Conservation (phyloP, 2,329 filamentous ascomycete species). For the Penicillium palitans region DNA sequence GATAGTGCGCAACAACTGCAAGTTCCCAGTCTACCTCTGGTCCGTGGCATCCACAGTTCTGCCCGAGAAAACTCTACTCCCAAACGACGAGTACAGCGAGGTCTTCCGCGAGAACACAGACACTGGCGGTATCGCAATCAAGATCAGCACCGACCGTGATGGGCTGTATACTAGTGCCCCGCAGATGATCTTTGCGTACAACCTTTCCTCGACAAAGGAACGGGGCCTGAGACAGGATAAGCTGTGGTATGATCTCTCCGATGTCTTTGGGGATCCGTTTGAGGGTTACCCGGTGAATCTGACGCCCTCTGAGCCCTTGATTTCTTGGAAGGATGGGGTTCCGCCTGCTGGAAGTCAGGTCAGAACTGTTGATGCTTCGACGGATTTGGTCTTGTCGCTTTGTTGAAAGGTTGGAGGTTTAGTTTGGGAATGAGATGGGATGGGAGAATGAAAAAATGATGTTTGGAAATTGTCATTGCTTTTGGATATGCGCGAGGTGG, state of each 20-base stretch:
- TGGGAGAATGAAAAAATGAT: not conserved
- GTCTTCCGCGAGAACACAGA: conserved; percentile 34
- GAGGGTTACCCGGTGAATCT: conserved; percentile 28
- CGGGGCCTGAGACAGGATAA: not conserved
- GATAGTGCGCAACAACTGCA: conserved; percentile 39
- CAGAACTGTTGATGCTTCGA: conserved; percentile 20
- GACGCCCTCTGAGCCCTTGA: conserved; percentile 22
- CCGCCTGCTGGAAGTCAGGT: conserved; percentile 36
- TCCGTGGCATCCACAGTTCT: conserved; percentile 34
- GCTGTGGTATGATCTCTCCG: conserved; percentile 47
- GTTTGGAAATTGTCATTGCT: not conserved
- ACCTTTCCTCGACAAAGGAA: conserved; percentile 28
- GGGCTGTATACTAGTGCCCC: conserved; percentile 38
- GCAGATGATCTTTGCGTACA: conserved; percentile 47
- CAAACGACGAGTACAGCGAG: conserved; percentile 35
- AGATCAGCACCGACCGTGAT: conserved; percentile 38
- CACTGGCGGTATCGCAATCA: conserved; percentile 46
- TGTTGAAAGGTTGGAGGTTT: conserved; percentile 19
- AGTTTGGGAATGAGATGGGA: not conserved
- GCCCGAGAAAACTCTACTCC: conserved; percentile 25
- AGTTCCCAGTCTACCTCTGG: conserved; percentile 38
- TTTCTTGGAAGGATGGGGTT: conserved; percentile 36
- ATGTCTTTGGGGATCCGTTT: conserved; percentile 49
- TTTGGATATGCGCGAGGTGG: not conserved
- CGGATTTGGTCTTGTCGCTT: conserved; percentile 30